Conservation (phyloP, 1,284 basidiomycete species). For the Ganoderma lingzhi region DNA sequence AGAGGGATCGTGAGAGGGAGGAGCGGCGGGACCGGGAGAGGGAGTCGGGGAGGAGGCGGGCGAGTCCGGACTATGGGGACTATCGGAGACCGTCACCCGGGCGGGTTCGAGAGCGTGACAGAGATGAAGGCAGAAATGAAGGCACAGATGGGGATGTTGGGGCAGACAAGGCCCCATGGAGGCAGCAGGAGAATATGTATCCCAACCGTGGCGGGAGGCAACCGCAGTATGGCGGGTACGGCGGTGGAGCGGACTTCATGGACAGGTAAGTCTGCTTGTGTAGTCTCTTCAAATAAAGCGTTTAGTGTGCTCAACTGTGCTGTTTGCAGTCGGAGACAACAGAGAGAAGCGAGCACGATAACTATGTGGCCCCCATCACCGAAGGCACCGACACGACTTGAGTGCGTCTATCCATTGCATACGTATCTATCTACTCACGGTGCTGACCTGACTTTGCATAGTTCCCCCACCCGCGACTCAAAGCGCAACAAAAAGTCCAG, state of each 20-base stretch:
- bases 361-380: slow-evolving; percentile 91
- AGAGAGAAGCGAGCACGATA: slow-evolving; percentile 70
- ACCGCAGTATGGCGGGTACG: slow-evolving; percentile 28
- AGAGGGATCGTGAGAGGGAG: slow-evolving; percentile 36
- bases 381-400: slow-evolving; percentile 62
- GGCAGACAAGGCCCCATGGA: slow-evolving; percentile 49
- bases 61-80: slow-evolving; percentile 45
- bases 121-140: slow-evolving; percentile 25
- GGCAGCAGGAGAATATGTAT: slow-evolving; percentile 60
- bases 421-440: slow-evolving; percentile 3
- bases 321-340: slow-evolving; percentile 70
- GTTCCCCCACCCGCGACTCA: slow-evolving; percentile 58
- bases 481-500: slow-evolving; percentile 63
- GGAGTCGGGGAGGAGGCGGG: slow-evolving; percentile 37
- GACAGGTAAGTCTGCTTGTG: slow-evolving; percentile 53
- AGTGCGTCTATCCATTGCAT: slow-evolving; percentile 53
- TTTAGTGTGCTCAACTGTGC: slow-evolving; percentile 7
- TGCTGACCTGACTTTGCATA: slow-evolving; percentile 36
- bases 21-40: slow-evolving; percentile 35
- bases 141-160: slow-evolving; percentile 49
- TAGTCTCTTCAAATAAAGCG: too few species aligned
- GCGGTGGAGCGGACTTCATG: slow-evolving; percentile 57
- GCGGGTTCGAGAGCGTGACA: slow-evolving; percentile 28
- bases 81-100: slow-evolving; percentile 40
- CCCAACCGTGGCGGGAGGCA: slow-evolving; percentile 42